Base-by-base conservation (phyloP, 164 flowering plant species). In the Amborella trichopoda region DNA sequence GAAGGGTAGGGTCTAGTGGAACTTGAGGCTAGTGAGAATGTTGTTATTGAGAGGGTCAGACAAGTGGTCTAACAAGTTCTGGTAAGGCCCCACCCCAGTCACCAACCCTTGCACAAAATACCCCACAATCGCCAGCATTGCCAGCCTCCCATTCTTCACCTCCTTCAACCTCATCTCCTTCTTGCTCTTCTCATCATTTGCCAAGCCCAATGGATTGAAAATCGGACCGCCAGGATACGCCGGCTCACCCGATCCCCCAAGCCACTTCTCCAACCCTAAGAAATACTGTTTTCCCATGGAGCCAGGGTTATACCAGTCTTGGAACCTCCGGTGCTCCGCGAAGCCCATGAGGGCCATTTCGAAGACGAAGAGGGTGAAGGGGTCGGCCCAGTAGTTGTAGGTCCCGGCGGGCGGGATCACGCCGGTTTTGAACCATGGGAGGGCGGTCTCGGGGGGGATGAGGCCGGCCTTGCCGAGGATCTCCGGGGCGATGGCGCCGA, bases 311-410 rank as follows among this genome's bases (percentile, higher is more conserved):
- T 26, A 46, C 87, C 85, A 87, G 72, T 78, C 96, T 23, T 81
- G 96, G 58, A 70, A 68, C 51, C 98, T 77, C 63, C 98, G 64
- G 79, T 90, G 98, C 76, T 90, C 95, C 0, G 98, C 98, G 28
- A 90, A 90, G 4, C 98, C 98, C 95, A 90, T 75, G n/a, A 90
- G 75, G 2, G 94, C 95, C 84, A 90, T 54, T 53, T 90, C 98
- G 0, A 86, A 26, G 1, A 86, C 93, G 26, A 91, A 91, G 23
- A 91, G 81, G 0, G 98, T 91, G 78, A 61, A 91, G 0, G 65
- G 52, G 67, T 87, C 96, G 0, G 96, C 94, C 94, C 96, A 83
- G 71, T 87, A 87, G 62, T 48, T 55, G 76, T 83, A 87, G 6
- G 90, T 78, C 5, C 96, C 94, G 0, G 94, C 94, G 0, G 94